Evolutionary conservation across 768 basidiomycete genomes (phyloP).

Genomic region (Mycena epipterygia): DNA sequence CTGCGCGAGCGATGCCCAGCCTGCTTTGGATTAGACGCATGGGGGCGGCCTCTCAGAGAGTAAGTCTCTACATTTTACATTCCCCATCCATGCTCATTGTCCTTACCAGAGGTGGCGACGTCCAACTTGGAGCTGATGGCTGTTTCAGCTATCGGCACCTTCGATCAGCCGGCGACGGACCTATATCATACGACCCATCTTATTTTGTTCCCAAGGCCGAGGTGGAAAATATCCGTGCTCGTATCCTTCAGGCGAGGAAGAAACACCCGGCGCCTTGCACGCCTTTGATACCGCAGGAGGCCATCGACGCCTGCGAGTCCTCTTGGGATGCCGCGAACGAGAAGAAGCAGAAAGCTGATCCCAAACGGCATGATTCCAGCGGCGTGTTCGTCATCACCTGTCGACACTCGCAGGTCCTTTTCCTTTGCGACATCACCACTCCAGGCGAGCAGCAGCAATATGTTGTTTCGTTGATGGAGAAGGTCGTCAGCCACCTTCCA

Average conservation of each 20-base stretch:
- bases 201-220: too few species aligned
- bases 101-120: constrained; percentile 45
- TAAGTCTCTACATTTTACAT: constrained; percentile 52
- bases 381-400: constrained; percentile 56
- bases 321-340: constrained; percentile 47
- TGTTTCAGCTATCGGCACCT: too few species aligned
- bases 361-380: constrained; percentile 46
- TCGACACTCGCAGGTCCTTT: too few species aligned
- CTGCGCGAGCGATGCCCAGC: constrained; percentile 48
- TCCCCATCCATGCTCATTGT: constrained; percentile 50
- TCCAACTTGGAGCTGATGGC: too few species aligned
- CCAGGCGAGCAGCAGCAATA: constrained; percentile 56
- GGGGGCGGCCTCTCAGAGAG: constrained; percentile 39
- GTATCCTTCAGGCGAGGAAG: constrained; percentile 42
- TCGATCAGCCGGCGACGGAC: too few species aligned
- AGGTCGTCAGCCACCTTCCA: constrained; percentile 47
- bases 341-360: constrained; percentile 43
- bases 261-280: constrained; percentile 43
- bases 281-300: constrained; percentile 40
- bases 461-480: constrained; percentile 48
- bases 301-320: neutral
- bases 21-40: constrained; percentile 47
- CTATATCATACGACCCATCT: too few species aligned
- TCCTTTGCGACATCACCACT: constrained; percentile 55
- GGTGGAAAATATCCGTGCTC: constrained; percentile 48